phyloP scores from a whole-genome alignment of 129 eudicot genomes.

The Smallanthus sonchifolius region DNA sequence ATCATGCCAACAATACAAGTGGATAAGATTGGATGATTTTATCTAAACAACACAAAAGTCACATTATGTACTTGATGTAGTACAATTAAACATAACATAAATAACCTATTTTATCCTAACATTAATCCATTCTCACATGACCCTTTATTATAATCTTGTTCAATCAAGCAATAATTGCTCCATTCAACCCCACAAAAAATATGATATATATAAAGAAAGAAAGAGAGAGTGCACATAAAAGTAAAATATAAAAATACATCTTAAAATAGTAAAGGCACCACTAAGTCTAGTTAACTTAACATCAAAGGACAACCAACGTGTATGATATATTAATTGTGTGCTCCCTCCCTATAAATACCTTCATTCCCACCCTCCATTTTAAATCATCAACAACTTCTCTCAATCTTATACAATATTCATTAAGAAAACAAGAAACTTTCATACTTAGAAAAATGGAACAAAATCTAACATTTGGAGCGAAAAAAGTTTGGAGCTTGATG shows the following conservation, averaged over 20 bases:
- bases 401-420: not conserved
- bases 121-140: conserved; percentile 23
- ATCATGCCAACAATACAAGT: too few relatives aligned
- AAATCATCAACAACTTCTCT: conserved; percentile 5
- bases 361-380: not conserved
- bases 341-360: conserved; percentile 18
- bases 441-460: conserved; percentile 43
- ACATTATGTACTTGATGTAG: not conserved
- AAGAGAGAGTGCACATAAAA: not conserved
- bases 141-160: conserved; percentile 19
- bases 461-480: conserved; percentile 44
- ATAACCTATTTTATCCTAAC: not conserved
- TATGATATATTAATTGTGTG: not conserved
- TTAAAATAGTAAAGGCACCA: conserved; percentile 5
- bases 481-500: conserved; percentile 40
- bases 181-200: not conserved
- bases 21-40: not conserved
- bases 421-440: conserved; percentile 6
- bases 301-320: conserved; percentile 15
- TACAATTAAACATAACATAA: conserved; percentile 3
- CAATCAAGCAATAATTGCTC: conserved; percentile 29
- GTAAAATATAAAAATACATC: not conserved
- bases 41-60: not conserved
- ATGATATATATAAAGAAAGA: not conserved
- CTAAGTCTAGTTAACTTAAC: conserved; percentile 9